Base-by-base conservation (phyloP, 2,329 filamentous ascomycete genomes). In the Hysterium pulicare region DNA sequence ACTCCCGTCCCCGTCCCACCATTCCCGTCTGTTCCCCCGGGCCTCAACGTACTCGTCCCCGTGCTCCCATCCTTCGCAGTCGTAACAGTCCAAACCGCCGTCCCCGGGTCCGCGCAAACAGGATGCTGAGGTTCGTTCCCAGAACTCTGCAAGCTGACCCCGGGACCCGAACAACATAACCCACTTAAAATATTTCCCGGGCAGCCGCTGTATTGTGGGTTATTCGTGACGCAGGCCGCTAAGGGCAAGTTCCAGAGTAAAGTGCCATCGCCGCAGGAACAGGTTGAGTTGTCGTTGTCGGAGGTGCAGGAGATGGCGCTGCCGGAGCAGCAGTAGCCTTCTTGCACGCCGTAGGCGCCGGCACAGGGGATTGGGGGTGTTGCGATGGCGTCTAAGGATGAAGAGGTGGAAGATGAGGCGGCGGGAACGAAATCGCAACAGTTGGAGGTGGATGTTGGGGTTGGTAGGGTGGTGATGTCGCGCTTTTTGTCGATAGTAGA, bases 271-370 rank as follows among this genome's bases (percentile, higher is more conserved):
- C 30, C 30, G 23, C 24, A n/a, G 26, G 24, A 40, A n/a, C n/a
- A n/a, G n/a, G n/a, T n/a, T n/a, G n/a, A n/a, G n/a, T n/a, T n/a
- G n/a, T n/a, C n/a, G n/a, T n/a, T n/a, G n/a, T n/a, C n/a, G n/a
- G n/a, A n/a, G n/a, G n/a, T n/a, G n/a, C n/a, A n/a, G n/a, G n/a
- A n/a, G 3, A 16, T 21, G 24, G 32, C 6, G 24, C 38, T 26
- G 38, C 4, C 17, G 26, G 13, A 19, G n/a, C 38, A 40, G 26
- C 38, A 40, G 38, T 32, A 40, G 38, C 38, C 38, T 40, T 40
- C 23, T 32, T 40, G 38, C 6, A 15, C 15, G 7, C 24, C 38
- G 24, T 40, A 40, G 15, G 16, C 11, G 24, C 26, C 38, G 11
- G n/a, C 5, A 26, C 38, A 40, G 11, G 38, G 38, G 5, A 40